phyloP scores from a whole-genome alignment of 2,329 filamentous ascomycete genomes.

The Phialophora tarda region DNA sequence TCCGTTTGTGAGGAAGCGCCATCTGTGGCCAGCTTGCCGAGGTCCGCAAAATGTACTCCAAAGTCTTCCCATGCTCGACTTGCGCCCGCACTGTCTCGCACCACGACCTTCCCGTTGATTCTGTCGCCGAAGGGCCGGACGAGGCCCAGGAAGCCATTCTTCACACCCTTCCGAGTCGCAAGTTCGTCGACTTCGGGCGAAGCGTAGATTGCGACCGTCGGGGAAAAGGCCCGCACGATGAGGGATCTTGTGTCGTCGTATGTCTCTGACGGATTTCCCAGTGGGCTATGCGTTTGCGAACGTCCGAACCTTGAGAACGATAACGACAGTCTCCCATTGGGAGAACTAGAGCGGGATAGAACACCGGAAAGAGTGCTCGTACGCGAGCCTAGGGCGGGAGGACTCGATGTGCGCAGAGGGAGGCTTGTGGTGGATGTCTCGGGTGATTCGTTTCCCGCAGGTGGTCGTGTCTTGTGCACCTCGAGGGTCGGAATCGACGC shows the following conservation, averaged over 20 bases:
- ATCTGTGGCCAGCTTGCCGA: constrained; percentile 54
- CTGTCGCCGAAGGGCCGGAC: constrained; percentile 89
- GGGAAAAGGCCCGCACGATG: constrained; percentile 83
- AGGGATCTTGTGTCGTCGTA: constrained; percentile 66
- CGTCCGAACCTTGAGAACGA: constrained; percentile 58
- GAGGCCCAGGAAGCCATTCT: constrained; percentile 79
- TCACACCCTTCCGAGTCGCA: constrained; percentile 81
- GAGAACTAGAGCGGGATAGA: constrained; percentile 71
- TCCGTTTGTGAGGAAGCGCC: constrained; percentile 18
- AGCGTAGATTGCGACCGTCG: constrained; percentile 84
- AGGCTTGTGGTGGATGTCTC: constrained; percentile 60
- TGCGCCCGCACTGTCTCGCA: constrained; percentile 86
- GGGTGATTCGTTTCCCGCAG: constrained; percentile 58
- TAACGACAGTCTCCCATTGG: constrained; percentile 64
- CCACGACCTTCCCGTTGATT: constrained; percentile 83
- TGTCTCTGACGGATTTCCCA: constrained; percentile 60
- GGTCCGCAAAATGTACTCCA: constrained; percentile 79
- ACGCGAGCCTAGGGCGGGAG: constrained; percentile 60
- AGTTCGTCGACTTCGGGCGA: constrained; percentile 84
- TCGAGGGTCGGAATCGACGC: constrained; percentile 63
- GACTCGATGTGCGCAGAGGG: constrained; percentile 65
- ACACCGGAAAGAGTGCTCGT: constrained; percentile 70
- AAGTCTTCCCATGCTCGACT: constrained; percentile 88
- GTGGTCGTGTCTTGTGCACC: constrained; percentile 65
- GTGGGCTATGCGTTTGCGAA: constrained; percentile 51